Evolutionary conservation across 495 filamentous ascomycete genomes (phyloP).

Genomic region (Aspergillus olivimuriae): DNA sequence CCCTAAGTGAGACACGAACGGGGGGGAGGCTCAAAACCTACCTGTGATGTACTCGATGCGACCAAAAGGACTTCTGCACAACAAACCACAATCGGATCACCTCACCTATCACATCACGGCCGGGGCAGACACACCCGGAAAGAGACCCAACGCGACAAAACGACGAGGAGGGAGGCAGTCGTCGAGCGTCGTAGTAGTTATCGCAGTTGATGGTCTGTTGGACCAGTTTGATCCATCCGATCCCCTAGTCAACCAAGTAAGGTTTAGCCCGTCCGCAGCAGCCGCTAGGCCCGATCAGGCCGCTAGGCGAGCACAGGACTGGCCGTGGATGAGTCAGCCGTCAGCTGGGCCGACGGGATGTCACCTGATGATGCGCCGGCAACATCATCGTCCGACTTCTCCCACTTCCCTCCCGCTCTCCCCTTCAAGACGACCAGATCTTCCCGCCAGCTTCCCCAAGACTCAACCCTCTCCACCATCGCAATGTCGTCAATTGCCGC

Average conservation of each 20-base stretch:
- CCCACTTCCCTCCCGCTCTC: conserved; percentile 23
- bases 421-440: conserved; percentile 11
- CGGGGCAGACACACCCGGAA: too few species aligned
- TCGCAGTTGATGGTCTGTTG: background rate
- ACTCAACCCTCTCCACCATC: conserved; percentile 17
- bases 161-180: too few species aligned
- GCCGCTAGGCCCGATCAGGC: background rate
- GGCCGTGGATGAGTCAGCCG: conserved; percentile 17
- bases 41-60: too few species aligned
- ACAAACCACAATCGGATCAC: too few species aligned
- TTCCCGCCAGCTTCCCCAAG: conserved; percentile 12
- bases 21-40: too few species aligned
- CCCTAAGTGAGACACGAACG: too few species aligned
- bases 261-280: background rate
- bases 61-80: too few species aligned
- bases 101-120: too few species aligned
- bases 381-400: conserved; percentile 34
- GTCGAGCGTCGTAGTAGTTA: too few species aligned
- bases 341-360: conserved; percentile 16
- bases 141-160: too few species aligned
- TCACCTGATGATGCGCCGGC: conserved; percentile 31
- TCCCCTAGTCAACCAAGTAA: background rate
- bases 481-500: conserved; percentile 50
- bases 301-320: background rate
- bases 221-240: background rate